These are phyloP conservation scores for Fonsecaea nubica DNA, from an alignment of 2,329 filamentous ascomycete species.

Conservation along the genomic window DNA sequence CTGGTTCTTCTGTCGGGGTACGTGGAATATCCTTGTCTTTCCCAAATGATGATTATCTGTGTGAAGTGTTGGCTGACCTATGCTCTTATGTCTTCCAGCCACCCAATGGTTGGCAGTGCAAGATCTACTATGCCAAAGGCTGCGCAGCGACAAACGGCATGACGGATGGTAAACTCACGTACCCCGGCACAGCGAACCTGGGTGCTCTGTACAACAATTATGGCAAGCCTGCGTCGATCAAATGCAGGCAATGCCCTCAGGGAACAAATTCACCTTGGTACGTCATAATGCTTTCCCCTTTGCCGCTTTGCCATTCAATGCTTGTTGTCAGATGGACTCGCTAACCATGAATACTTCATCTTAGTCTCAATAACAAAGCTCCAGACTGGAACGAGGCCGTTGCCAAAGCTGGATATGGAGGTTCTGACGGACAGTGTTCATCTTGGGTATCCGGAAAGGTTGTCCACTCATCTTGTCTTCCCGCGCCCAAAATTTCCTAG, in stretches of 20 bases:
- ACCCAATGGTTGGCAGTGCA: conserved; percentile 29
- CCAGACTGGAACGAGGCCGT: conserved; percentile 22
- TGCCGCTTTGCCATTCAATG: neutral
- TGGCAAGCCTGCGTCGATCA: conserved; percentile 21
- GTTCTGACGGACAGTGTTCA: conserved; percentile 7
- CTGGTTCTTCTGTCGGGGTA: conserved; percentile 31
- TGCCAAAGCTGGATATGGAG: conserved; percentile 15
- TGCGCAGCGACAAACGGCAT: conserved; percentile 18
- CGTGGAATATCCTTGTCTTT: neutral
- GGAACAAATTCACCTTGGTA: conserved; percentile 26
- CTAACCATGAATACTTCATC: neutral
- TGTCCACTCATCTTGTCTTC: neutral
- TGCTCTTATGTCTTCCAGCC: conserved; percentile 17
- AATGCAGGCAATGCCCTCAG: conserved; percentile 25
- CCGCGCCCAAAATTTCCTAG: neutral
- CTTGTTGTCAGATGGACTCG: neutral
- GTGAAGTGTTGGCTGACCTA: neutral
- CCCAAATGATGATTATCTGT: no score
- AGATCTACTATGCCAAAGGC: conserved; percentile 24
- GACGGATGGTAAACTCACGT: conserved; percentile 32
- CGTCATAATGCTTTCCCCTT: conserved; percentile 2
- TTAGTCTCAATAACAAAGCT: conserved; percentile 32
- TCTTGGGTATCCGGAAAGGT: conserved; percentile 3
- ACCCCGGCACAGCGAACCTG: conserved; percentile 30
- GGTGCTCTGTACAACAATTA: conserved; percentile 22